phyloP scores from a whole-genome alignment of 257 asterid species.

The Thymus quinquecostatus region DNA sequence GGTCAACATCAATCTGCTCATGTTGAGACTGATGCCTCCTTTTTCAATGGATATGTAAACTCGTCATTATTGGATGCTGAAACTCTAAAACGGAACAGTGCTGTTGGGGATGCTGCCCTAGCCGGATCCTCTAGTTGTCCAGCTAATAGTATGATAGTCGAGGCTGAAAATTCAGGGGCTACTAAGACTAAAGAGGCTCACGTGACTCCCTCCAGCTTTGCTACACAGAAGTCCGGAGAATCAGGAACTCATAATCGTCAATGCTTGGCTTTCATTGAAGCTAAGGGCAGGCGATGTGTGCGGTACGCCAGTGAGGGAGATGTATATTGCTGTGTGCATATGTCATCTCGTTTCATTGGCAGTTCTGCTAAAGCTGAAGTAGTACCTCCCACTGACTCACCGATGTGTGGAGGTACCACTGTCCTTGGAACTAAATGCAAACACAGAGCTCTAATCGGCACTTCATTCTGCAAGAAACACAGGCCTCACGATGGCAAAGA shows the following conservation, averaged over 20 bases:
- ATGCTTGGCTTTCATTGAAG: slow-evolving; percentile 86
- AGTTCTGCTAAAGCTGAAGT: slow-evolving; percentile 62
- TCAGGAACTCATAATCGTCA: slow-evolving; percentile 68
- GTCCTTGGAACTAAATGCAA: slow-evolving; percentile 96
- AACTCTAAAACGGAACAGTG: slow-evolving; percentile 43
- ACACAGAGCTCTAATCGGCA: slow-evolving; percentile 84
- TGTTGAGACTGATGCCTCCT: slow-evolving; percentile 51
- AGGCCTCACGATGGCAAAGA: slow-evolving; percentile 63
- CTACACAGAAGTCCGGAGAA: slow-evolving; percentile 46
- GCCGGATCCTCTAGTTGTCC: slow-evolving; percentile 46
- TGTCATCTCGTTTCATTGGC: slow-evolving; percentile 67
- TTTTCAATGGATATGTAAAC: slow-evolving; percentile 48
- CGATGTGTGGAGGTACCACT: slow-evolving; percentile 97
- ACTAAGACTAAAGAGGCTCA: slow-evolving; percentile 50
- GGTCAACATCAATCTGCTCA: slow-evolving; percentile 58
- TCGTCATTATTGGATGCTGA: slow-evolving; percentile 49
- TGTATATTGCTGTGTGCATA: slow-evolving; percentile 92
- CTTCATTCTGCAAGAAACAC: slow-evolving; percentile 97
- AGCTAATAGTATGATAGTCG: slow-evolving; percentile 61
- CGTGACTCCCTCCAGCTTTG: slow-evolving; percentile 50
- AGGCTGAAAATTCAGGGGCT: slow-evolving; percentile 55
- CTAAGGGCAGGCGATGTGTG: slow-evolving; percentile 95
- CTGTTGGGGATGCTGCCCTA: slow-evolving; percentile 38
- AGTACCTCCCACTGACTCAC: slow-evolving; percentile 52
- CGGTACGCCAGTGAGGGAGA: slow-evolving; percentile 94